Conservation (phyloP, 495 filamentous ascomycete species). For the Baudoinia panamericana region DNA sequence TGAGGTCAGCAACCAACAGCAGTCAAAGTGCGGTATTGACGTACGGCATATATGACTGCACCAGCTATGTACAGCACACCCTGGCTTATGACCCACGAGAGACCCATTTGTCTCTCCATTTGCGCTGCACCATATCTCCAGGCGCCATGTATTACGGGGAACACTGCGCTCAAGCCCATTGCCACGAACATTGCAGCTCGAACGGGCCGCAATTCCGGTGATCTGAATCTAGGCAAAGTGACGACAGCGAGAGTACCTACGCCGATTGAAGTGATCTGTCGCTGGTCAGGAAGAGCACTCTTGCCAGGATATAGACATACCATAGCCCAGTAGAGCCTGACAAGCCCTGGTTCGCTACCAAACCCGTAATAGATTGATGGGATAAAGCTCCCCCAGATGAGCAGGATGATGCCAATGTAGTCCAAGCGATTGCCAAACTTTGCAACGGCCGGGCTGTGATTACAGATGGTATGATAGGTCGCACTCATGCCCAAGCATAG, state of each 20-base stretch:
- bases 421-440: slow-evolving; percentile 63
- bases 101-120: slow-evolving; percentile 60
- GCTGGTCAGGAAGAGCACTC: background rate
- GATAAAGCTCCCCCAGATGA: slow-evolving; percentile 80
- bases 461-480: slow-evolving; percentile 59
- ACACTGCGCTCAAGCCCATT: slow-evolving; percentile 70
- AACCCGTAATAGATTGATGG: slow-evolving; percentile 83
- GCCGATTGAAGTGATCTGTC: slow-evolving; percentile 63
- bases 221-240: slow-evolving; percentile 65
- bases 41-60: slow-evolving; percentile 65
- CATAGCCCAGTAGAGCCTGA: slow-evolving; percentile 61
- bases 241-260: slow-evolving; percentile 61
- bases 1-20: slow-evolving; percentile 3
- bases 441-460: slow-evolving; percentile 47
- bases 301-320: slow-evolving; percentile 29
- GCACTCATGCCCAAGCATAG: slow-evolving; percentile 76
- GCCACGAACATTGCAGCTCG: slow-evolving; percentile 83
- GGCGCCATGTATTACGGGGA: slow-evolving; percentile 69
- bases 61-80: slow-evolving; percentile 77
- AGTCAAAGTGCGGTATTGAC: slow-evolving; percentile 17
- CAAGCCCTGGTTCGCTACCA: slow-evolving; percentile 47
- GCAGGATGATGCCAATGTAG: slow-evolving; percentile 77
- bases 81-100: slow-evolving; percentile 68
- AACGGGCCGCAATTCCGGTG: slow-evolving; percentile 69
- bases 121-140: slow-evolving; percentile 42